phyloP scores from a whole-genome alignment of 805 yeast species.

The Candida maesae region DNA sequence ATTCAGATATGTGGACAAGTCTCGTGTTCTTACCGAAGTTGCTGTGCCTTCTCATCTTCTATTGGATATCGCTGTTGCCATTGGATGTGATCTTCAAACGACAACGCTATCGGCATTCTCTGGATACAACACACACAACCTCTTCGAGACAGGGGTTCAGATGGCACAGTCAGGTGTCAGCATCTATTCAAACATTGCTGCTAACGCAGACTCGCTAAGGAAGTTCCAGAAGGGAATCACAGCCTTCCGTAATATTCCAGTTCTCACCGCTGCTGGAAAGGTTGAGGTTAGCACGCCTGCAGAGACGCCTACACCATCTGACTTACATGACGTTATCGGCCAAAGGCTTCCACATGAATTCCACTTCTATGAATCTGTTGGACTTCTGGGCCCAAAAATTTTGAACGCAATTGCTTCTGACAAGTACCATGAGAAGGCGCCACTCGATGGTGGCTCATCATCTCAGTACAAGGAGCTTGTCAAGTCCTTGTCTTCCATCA shows the following conservation, averaged over 20 bases:
- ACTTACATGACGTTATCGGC: constrained; percentile 76
- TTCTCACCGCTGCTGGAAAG: constrained; percentile 62
- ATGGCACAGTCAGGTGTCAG: constrained; percentile 40
- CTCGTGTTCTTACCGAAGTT: constrained; percentile 56
- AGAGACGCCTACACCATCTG: constrained; percentile 50
- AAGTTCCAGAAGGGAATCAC: constrained; percentile 66
- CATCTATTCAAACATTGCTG: constrained; percentile 44
- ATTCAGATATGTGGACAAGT: constrained; percentile 62
- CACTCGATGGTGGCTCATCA: constrained; percentile 59
- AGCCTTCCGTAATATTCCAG: constrained; percentile 68
- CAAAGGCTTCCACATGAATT: constrained; percentile 84
- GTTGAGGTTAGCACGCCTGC: constrained; percentile 53
- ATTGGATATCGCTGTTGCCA: constrained; percentile 69
- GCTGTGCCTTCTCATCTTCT: constrained; percentile 61
- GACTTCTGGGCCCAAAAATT: constrained; percentile 60
- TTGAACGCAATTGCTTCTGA: constrained; percentile 69
- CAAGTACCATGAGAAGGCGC: constrained; percentile 55
- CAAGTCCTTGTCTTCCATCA: constrained; percentile 39
- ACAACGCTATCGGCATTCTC: constrained; percentile 48
- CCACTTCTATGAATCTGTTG: constrained; percentile 75
- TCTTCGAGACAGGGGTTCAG: constrained; percentile 36
- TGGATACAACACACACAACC: constrained; percentile 23
- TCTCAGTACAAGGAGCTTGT: constrained; percentile 57
- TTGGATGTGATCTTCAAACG: constrained; percentile 77
- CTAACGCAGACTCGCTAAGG: constrained; percentile 42